Evolutionary conservation across 257 asterid species (phyloP), one percentile per base, ranked within the genome.

Genomic region (Solanum tarijense): DNA sequence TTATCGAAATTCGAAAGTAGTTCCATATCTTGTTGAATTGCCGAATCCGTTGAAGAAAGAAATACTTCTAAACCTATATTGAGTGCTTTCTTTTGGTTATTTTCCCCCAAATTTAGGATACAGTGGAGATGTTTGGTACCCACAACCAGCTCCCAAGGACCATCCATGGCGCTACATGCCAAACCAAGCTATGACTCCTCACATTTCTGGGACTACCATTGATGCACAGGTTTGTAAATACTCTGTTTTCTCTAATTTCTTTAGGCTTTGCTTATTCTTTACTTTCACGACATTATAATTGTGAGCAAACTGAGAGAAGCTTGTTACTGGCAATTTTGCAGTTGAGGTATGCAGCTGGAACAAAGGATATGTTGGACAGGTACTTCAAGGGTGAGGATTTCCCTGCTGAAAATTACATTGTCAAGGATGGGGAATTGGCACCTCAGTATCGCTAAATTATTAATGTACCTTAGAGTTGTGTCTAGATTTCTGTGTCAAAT

Each of bases 111-210:
- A 46, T 84, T 18, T 86, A 96, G 99, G 99, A 31, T 97, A 97
- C 91, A 96, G 99, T 48, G 99, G 99, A 79, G 99, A 97, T 89
- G 99, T 96, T 87, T 97, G 99, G 99, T 74, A 94, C 91, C 99
- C 99, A 38, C 99, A 97, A 76, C 99, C 99, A 85, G 99, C 99
- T 65, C 99, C 99, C 8, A 97, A 96, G 94, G 99, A 97, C 89
- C 99, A 97, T 87, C 99, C 98, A 0, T 97, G 99, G 99, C 91
- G 99, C 36, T 94, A 95, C 96, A 97, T 97, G 99, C 99, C 99
- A 52, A 97, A 97, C 92, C 99, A 97, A 39, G 99, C 99, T 9
- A 97, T 97, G 99, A 97, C 99, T 81, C 99, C 99, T 81, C 99
- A 97, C 87, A 90, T 95, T 60, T 97, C 99, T 2, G 99, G 99